Conservation (phyloP, 139 green algal species). For the Chlorella sp. region DNA sequence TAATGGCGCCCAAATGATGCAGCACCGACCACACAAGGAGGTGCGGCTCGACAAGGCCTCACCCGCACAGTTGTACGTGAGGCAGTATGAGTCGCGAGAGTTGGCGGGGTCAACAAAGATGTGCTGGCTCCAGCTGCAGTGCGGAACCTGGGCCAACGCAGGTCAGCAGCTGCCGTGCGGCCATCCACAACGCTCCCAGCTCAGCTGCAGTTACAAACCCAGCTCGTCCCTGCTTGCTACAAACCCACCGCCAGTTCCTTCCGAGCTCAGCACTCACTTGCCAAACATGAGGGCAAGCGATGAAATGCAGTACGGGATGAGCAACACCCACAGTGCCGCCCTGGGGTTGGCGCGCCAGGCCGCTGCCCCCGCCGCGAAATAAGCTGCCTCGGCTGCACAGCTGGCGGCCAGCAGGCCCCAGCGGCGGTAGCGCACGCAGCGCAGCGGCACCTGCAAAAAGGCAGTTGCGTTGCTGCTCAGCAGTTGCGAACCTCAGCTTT, state of each 20-base stretch:
- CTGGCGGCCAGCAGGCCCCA: slow-evolving; percentile 34
- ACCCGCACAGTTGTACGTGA: slow-evolving; percentile 86
- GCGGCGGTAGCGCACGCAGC: slow-evolving; percentile 51
- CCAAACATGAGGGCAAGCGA: slow-evolving; percentile 90
- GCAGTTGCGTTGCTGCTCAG: not conserved
- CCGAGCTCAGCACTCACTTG: slow-evolving; percentile 74
- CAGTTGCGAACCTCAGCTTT: too few relatives aligned
- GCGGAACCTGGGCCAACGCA: too few relatives aligned
- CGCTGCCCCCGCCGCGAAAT: slow-evolving; percentile 24
- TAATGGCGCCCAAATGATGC: too few relatives aligned
- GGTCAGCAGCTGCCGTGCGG: not conserved
- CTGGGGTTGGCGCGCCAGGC: slow-evolving; percentile 52
- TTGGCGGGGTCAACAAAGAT: slow-evolving; percentile 78
- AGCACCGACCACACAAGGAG: too few relatives aligned
- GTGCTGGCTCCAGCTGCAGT: slow-evolving; percentile 80
- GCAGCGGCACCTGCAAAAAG: slow-evolving; percentile 55
- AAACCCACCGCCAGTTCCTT: not conserved
- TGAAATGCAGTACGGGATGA: slow-evolving; percentile 75
- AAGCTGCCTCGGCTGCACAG: slow-evolving; percentile 36
- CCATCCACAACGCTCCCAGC: not conserved
- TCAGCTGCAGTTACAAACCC: not conserved
- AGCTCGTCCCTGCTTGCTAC: not conserved
- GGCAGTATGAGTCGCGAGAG: slow-evolving; percentile 55
- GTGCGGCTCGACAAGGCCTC: too few relatives aligned
- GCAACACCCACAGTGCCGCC: slow-evolving; percentile 73